These are phyloP conservation scores for Aristolochia californica DNA, from an alignment of 164 flowering plant genomes.

Conservation along the genomic window DNA sequence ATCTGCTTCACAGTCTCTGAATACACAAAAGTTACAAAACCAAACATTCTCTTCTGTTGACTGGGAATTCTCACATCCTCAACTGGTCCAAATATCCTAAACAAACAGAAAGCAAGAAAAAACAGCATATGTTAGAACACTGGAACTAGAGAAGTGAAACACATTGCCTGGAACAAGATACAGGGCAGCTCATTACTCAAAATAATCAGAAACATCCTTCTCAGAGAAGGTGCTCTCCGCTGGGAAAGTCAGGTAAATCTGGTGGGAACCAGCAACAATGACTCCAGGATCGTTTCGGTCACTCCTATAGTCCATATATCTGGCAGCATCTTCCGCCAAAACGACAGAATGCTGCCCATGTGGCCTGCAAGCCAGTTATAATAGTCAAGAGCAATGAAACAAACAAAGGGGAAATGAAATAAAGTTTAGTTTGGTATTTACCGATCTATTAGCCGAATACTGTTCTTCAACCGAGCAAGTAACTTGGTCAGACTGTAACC, in stretches of 20 bases:
- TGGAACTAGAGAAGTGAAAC: too few relatives aligned
- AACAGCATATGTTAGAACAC: background rate
- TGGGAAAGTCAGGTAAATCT: conserved; percentile 85
- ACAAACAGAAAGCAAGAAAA: conserved; percentile 5
- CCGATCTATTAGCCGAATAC: conserved; percentile 74
- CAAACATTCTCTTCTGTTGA: conserved; percentile 88
- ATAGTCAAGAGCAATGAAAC: background rate
- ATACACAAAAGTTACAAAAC: conserved; percentile 76
- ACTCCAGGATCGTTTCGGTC: conserved; percentile 65
- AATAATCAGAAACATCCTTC: conserved; percentile 79
- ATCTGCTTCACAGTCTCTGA: conserved; percentile 64
- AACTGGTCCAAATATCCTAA: conserved; percentile 72
- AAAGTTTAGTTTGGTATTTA: conserved; percentile 7
- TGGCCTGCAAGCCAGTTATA: conserved; percentile 42
- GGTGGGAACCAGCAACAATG: conserved; percentile 64
- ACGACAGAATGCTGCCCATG: conserved; percentile 87
- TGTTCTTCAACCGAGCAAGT: conserved; percentile 62
- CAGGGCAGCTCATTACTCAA: conserved; percentile 31
- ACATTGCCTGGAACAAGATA: too few relatives aligned
- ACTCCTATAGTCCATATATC: conserved; percentile 36
- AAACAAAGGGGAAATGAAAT: background rate
- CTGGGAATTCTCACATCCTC: conserved; percentile 97
- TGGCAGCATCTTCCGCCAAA: conserved; percentile 69
- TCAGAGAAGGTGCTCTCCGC: conserved; percentile 90
- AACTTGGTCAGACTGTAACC: conserved; percentile 83